Evolutionary conservation across 2,329 filamentous ascomycete species (phyloP), one percentile per base, ranked within the genome.

Genomic region (Clonostachys chloroleuca): DNA sequence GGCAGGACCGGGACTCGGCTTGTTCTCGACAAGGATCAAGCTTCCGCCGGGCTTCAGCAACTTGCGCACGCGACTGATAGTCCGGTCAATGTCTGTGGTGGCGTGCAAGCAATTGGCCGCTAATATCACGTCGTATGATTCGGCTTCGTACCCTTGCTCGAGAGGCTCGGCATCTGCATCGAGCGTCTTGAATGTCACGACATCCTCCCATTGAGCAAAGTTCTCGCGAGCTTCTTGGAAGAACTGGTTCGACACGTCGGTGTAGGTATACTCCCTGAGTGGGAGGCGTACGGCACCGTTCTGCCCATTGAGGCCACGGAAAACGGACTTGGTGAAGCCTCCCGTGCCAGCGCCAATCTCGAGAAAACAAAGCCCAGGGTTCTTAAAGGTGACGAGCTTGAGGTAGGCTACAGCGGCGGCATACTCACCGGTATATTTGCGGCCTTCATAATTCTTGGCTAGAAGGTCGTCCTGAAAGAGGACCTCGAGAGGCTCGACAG

Each of bases 331-430:
- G 1, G 67, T 69, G 30, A 64, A 59, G 7, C 59, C 58, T 5
- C 66, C 66, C 2, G 63, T 70, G 10, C 56, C 56, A 4, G 52
- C 54, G 14, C 58, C 60, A 37, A 63, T 49, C 44, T 63, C 60
- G 2, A 63, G 54, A 17, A 63, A 45, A 12, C 47, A 49, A 12
- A 63, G 47, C 12, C 50, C 47, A 1, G 56, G 55, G 9, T 56
- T 50, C 45, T 42, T 33, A 24, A 41, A 40, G 9, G 37, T 24
- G 12, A 47, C 24, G 12, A 41, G 18, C 37, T 30, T 20, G 2
- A 33, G 13, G 17, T 44, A 44, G 35, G n/a, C 20, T 14, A 42
- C 46, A 13, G 34, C 18, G 3, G 43, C 24, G 34, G n/a, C 37
- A 16, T 46, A 13, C 16, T 18, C 24, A 3, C 36, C 17, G 12